A percentile compares a stretch with the other conserved stretches of the same genome.
Conservation (phyloP, 2,329 filamentous ascomycete species). For the Fusarium algeriense region DNA sequence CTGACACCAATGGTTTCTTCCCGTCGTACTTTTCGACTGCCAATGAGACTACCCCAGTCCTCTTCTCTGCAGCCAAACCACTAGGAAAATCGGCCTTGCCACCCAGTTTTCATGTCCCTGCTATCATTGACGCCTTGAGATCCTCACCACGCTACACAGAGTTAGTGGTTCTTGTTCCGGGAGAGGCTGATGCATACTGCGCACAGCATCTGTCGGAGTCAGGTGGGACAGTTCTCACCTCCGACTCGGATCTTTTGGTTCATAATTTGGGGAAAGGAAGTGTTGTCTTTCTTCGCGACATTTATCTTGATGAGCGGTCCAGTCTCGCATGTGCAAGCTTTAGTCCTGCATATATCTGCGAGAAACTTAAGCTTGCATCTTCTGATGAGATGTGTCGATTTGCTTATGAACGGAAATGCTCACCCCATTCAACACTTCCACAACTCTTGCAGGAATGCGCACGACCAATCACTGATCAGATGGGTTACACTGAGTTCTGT, state of each 20-base stretch:
- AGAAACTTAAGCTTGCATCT: conserved; percentile 56
- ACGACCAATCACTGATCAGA: conserved; percentile 31
- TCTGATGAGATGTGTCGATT: conserved; percentile 48
- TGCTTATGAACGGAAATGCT: conserved; percentile 53
- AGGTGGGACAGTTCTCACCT: conserved; percentile 75
- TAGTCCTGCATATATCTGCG: conserved; percentile 54
- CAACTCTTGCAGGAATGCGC: conserved; percentile 49
- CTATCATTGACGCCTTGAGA: conserved; percentile 78
- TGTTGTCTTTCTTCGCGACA: conserved; percentile 76
- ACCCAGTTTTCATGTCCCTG: conserved; percentile 81
- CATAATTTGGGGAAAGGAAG: conserved; percentile 76
- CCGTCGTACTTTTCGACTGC: conserved; percentile 34
- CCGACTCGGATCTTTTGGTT: conserved; percentile 88
- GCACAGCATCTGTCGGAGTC: conserved; percentile 70
- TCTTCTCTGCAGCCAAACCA: conserved; percentile 45
- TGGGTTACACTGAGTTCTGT: conserved; percentile 49
- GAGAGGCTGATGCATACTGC: conserved; percentile 88
- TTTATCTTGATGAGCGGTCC: conserved; percentile 57
- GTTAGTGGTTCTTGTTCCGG: conserved; percentile 73
- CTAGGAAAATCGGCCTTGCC: conserved; percentile 56
- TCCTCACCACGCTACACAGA: conserved; percentile 56
- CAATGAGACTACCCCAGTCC: conserved; percentile 24
- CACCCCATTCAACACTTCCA: conserved; percentile 47
- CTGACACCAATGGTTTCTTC: conserved; percentile 46
- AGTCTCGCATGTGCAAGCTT: conserved; percentile 47